Base-by-base conservation (phyloP, 169 alveolate species). In the Plasmodium malariae region DNA sequence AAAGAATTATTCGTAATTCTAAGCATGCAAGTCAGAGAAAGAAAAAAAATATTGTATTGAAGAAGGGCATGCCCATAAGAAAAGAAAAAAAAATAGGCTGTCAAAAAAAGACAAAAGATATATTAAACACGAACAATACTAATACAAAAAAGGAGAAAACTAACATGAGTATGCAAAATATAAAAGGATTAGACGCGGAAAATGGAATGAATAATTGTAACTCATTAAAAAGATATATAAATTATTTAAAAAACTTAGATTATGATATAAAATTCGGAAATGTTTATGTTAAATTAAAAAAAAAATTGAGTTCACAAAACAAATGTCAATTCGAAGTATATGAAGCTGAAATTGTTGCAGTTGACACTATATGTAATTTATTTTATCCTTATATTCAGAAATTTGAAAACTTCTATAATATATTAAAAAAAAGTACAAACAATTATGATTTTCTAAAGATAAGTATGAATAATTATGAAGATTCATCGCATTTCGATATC, bases 321-420 rank as follows among this genome's bases (percentile, higher is more conserved):
- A 78, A 78, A 65, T 78, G 89, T 51, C 89, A 78, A 78, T 78
- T 78, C 60, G 89, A 78, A 62, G 76, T 78, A 68, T 78, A 78
- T 51, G 89, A 78, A 78, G 89, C 80, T 2, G 89, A 78, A 68
- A 54, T 78, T 40, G 89, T 78, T 17, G 89, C 89, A 6, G 34
- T 78, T 12, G 89, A 78, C 36, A 78, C 60, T 78, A 62, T 78
- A 24, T 62, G 54, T 68, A 78, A 49, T 55, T 30, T 78, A 12
- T 49, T 78, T 54, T 63, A 21, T 37, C 54, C 71, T 36, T 17
- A 78, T 36, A 62, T 45, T 62, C 68, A 78, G 17, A 78, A 55
- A 54, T 78, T 63, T 78, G 74, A 78, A 62, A 63, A 63, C 6
- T 63, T 78, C 24, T 78, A 62, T 32, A 17, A 37, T 62, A 17